phyloP scores from a whole-genome alignment of 306 rosid species.

The Prunus davidiana region DNA sequence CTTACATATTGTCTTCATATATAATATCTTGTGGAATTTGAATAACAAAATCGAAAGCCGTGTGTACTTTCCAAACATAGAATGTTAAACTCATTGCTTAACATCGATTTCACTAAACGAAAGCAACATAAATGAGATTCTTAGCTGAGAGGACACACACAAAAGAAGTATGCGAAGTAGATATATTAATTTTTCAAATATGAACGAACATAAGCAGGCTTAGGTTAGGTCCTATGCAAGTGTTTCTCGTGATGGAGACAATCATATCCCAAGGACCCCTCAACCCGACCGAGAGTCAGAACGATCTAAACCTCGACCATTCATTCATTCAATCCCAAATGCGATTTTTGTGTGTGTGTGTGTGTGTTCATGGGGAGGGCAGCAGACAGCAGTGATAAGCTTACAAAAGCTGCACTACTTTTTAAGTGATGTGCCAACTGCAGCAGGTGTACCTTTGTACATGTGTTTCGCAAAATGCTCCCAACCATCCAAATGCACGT shows the following conservation, averaged over 20 bases:
- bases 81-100: background rate
- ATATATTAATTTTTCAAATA: too few species aligned
- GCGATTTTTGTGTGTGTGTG: background rate
- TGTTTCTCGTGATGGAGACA: background rate
- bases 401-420: background rate
- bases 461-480: background rate
- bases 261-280: background rate
- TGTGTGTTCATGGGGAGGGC: background rate
- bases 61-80: background rate
- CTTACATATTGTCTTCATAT: too few species aligned
- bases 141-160: too few species aligned
- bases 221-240: background rate
- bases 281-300: background rate
- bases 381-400: background rate
- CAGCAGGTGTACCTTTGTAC: background rate
- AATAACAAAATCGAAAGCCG: background rate
- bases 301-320: constrained; percentile 1
- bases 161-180: too few species aligned
- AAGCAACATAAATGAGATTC: background rate
- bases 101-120: background rate
- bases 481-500: background rate
- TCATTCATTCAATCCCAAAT: background rate
- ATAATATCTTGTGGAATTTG: too few species aligned
- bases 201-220: too few species aligned
- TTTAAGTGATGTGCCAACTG: background rate